These are phyloP conservation scores for Hevea brasiliensis DNA, from an alignment of 345 rosid genomes.

Conservation along the genomic window DNA sequence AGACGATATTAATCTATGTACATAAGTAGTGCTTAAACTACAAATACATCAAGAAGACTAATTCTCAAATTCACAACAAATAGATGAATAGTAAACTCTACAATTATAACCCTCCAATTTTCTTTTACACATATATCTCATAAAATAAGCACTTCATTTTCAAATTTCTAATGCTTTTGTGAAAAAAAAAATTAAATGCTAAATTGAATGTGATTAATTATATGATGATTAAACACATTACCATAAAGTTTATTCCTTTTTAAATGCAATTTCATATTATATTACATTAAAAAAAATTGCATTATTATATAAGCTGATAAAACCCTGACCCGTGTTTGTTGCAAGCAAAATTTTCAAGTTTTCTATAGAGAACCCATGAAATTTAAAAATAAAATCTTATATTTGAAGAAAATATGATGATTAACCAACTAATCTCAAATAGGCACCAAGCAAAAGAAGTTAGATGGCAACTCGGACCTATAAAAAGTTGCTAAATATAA, in stretches of 20 bases:
- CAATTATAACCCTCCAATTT: too few relatives aligned
- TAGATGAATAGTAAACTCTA: too few relatives aligned
- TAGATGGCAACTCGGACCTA: constrained; percentile 69
- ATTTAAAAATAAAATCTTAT: not conserved
- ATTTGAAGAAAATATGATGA: not conserved
- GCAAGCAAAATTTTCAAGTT: not conserved
- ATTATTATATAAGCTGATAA: not conserved
- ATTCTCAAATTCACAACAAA: too few relatives aligned
- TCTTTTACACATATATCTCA: not conserved
- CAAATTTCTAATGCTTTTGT: not conserved
- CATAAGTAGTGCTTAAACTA: too few relatives aligned
- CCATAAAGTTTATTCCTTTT: not conserved
- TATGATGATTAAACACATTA: too few relatives aligned
- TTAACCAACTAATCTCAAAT: constrained; percentile 53
- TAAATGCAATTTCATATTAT: not conserved
- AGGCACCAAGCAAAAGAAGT: constrained; percentile 76
- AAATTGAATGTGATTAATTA: too few relatives aligned
- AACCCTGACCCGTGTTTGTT: not conserved
- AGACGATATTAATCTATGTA: too few relatives aligned
- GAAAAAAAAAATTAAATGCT: too few relatives aligned
- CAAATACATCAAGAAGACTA: too few relatives aligned
- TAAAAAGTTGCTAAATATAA: constrained; percentile 11
- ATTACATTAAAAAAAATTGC: not conserved
- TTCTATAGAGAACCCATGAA: constrained; percentile 2
- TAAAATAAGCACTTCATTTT: not conserved